A percentile compares a stretch with the other conserved stretches of the same genome.
Conservation (phyloP, 352 stramenopile species). For the Phytophthora sp. region DNA sequence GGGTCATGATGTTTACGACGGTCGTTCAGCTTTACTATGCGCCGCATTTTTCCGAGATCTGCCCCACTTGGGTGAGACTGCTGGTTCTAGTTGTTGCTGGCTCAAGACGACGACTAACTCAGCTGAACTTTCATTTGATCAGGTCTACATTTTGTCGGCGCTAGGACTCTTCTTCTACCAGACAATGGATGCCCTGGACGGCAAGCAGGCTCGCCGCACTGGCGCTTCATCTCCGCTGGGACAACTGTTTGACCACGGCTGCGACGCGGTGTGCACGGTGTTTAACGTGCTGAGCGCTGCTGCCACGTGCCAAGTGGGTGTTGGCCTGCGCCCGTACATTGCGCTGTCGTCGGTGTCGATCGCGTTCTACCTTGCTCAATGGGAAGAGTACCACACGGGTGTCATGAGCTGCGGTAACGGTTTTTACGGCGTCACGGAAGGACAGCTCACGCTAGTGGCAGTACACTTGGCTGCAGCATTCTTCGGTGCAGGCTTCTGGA, state of each 20-base stretch:
- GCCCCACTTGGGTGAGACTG: conserved; percentile 58
- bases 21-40: conserved; percentile 79
- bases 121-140: neutral
- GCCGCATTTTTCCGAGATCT: conserved; percentile 69
- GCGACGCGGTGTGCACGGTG: conserved; percentile 82
- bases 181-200: conserved; percentile 99
- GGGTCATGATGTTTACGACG: conserved; percentile 79
- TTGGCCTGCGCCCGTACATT: conserved; percentile 49
- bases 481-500: conserved; percentile 69
- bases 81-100: neutral
- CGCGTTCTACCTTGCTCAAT: conserved; percentile 87
- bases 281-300: conserved; percentile 84
- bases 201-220: conserved; percentile 98
- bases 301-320: conserved; percentile 64
- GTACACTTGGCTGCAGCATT: conserved; percentile 64
- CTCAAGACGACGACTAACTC: neutral
- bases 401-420: conserved; percentile 91
- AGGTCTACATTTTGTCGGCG: conserved; percentile 78
- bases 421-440: conserved; percentile 85
- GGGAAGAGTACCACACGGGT: conserved; percentile 90
- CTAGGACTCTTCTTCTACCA: conserved; percentile 94
- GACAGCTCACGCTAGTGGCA: conserved; percentile 77
- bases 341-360: conserved; percentile 81
- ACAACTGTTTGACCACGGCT: conserved; percentile 98
- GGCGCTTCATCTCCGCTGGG: conserved; percentile 94